phyloP scores from a whole-genome alignment of 2,329 filamentous ascomycete genomes.

The Ophiostoma piceae region DNA sequence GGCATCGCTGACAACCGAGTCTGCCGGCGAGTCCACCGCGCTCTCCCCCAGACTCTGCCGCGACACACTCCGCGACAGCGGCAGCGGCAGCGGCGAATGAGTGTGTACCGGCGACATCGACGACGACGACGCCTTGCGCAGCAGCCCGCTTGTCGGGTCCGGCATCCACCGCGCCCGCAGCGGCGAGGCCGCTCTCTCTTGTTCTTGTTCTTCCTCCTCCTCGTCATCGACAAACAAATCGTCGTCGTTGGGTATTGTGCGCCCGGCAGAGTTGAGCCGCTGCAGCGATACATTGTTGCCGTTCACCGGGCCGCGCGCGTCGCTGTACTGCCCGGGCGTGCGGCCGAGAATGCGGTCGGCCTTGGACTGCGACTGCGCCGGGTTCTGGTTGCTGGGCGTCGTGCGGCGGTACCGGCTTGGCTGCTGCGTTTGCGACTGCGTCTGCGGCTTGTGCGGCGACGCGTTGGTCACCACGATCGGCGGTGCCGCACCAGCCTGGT shows the following conservation, averaged over 20 bases:
- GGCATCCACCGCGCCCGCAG: slow-evolving; percentile 26
- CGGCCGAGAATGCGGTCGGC: slow-evolving; percentile 55
- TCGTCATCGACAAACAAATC: slow-evolving; percentile 34
- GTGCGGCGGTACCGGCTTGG: slow-evolving; percentile 22
- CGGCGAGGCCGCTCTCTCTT: slow-evolving; percentile 17
- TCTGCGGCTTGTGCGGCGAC: neutral
- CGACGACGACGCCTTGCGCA: slow-evolving; percentile 20
- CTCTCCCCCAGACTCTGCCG: neutral
- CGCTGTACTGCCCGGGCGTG: slow-evolving; percentile 51
- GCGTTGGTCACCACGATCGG: slow-evolving; percentile 18
- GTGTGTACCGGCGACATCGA: neutral
- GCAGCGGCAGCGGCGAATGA: neutral
- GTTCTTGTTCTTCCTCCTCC: slow-evolving; percentile 28
- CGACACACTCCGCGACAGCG: neutral
- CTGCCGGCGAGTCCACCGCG: neutral
- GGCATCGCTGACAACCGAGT: slow-evolving; percentile 5
- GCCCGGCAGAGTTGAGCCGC: slow-evolving; percentile 40
- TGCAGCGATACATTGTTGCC: slow-evolving; percentile 41
- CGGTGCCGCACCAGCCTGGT: neutral
- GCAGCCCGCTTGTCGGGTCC: slow-evolving; percentile 24
- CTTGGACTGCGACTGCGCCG: slow-evolving; percentile 36
- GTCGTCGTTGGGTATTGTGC: slow-evolving; percentile 30
- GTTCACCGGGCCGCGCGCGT: slow-evolving; percentile 31
- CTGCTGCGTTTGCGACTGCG: neutral
- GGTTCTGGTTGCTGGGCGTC: neutral